Conservation (phyloP, 2,329 filamentous ascomycete species). For the Herpotrichia juniperi region DNA sequence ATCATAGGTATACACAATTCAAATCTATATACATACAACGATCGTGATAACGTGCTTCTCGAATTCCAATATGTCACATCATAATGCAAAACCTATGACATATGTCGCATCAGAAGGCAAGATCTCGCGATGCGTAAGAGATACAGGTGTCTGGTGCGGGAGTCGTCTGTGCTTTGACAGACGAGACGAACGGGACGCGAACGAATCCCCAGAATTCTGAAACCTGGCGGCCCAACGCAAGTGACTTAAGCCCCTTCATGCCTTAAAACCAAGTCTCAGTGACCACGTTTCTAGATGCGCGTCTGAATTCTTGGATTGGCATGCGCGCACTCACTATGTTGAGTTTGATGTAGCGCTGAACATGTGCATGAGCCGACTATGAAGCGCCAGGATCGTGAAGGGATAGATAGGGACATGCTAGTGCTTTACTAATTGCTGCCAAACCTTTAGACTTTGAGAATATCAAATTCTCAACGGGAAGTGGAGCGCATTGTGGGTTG, state of each 20-base stretch:
- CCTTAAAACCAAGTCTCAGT: slow-evolving; percentile 19
- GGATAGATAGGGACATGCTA: too few species aligned
- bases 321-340: neutral
- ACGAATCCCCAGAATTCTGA: slow-evolving; percentile 22
- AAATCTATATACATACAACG: slow-evolving; percentile 1
- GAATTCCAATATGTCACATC: neutral
- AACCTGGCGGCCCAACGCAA: slow-evolving; percentile 19
- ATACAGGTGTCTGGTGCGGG: too few species aligned
- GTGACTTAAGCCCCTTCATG: slow-evolving; percentile 21
- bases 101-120: neutral
- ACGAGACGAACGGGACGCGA: slow-evolving; percentile 7
- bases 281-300: slow-evolving; percentile 2
- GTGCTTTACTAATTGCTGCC: slow-evolving; percentile 5
- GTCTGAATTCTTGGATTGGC: neutral
- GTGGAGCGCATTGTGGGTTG: neutral
- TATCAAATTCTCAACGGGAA: neutral
- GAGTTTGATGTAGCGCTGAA: slow-evolving; percentile 8
- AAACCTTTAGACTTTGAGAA: neutral
- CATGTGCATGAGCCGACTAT: neutral
- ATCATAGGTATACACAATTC: neutral
- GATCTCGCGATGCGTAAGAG: neutral
- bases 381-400: too few species aligned
- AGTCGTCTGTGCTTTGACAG: too few species aligned
- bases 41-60: neutral
- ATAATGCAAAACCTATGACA: too few species aligned